Percentiles rank a stretch among this genome's conserved stretches.
Evolutionary conservation across 768 basidiomycete species (phyloP).

Genomic region (Mycena filopes): DNA sequence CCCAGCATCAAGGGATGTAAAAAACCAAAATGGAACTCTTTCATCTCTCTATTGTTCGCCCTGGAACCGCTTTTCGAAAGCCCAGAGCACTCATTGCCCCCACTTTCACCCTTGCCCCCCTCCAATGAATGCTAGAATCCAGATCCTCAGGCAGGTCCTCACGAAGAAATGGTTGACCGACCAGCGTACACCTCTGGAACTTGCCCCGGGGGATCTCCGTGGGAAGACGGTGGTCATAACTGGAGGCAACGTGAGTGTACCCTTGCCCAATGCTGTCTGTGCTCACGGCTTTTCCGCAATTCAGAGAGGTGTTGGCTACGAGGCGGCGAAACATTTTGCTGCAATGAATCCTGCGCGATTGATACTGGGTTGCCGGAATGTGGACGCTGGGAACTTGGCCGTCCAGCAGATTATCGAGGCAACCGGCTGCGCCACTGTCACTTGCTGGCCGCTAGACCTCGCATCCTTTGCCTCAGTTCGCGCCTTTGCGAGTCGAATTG

Average conservation of each 20-base stretch:
- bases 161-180: slow-evolving; percentile 1
- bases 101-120: too few relatives aligned
- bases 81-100: too few relatives aligned
- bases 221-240: slow-evolving; percentile 6
- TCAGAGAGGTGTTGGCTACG: background rate
- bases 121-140: background rate
- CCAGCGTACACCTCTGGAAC: background rate
- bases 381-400: slow-evolving; percentile 4
- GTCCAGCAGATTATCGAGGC: background rate
- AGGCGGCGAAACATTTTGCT: background rate
- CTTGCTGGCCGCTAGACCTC: slow-evolving; percentile 1
- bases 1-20: too few relatives aligned
- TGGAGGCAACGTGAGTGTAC: background rate
- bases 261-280: too few relatives aligned
- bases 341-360: background rate
- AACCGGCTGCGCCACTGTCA: background rate
- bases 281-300: background rate
- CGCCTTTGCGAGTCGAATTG: background rate
- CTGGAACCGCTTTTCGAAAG: too few relatives aligned
- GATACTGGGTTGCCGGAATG: slow-evolving; percentile 4
- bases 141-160: background rate
- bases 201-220: background rate
- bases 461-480: background rate
- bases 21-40: too few relatives aligned
- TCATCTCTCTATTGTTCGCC: too few relatives aligned